Evolutionary conservation across 768 basidiomycete species (phyloP).

Genomic region (Saitozyma sp.): DNA sequence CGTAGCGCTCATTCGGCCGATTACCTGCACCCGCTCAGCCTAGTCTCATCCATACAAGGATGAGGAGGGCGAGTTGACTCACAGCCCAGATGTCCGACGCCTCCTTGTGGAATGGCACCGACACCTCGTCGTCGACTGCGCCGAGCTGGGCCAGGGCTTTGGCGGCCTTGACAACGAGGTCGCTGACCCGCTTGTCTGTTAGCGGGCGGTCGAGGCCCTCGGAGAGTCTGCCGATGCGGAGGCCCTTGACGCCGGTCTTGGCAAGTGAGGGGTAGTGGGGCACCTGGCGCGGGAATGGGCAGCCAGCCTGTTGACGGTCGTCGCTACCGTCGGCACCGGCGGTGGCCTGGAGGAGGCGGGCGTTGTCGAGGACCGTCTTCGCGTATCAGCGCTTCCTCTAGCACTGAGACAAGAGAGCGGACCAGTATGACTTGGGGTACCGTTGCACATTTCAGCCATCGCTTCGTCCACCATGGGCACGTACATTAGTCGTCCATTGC

Average conservation of each 20-base stretch:
- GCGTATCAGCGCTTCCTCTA: no score
- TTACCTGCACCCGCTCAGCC: slow-evolving; percentile 18
- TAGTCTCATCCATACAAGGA: background rate
- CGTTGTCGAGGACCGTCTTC: slow-evolving; percentile 55
- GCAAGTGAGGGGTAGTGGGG: slow-evolving; percentile 50
- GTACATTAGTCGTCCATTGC: slow-evolving; percentile 24
- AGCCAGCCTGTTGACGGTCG: slow-evolving; percentile 53
- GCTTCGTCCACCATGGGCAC: slow-evolving; percentile 29
- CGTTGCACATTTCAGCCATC: no score
- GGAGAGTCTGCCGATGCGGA: slow-evolving; percentile 55
- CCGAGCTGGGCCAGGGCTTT: slow-evolving; percentile 54
- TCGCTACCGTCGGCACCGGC: slow-evolving; percentile 58
- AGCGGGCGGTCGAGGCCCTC: slow-evolving; percentile 54
- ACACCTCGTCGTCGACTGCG: slow-evolving; percentile 55
- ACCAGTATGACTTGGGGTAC: no score
- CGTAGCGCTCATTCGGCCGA: slow-evolving; percentile 30
- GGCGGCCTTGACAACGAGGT: slow-evolving; percentile 53
- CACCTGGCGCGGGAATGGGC: slow-evolving; percentile 52
- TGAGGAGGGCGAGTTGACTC: slow-evolving; percentile 15
- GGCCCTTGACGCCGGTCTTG: slow-evolving; percentile 42
- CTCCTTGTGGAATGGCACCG: slow-evolving; percentile 53
- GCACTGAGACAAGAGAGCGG: no score
- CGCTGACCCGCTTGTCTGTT: slow-evolving; percentile 54
- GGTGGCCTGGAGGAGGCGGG: slow-evolving; percentile 56
- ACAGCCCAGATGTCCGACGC: slow-evolving; percentile 34